Evolutionary conservation across 129 eudicot species (phyloP), one percentile per base, ranked within the genome.

Genomic region (Scalesia atractyloides): DNA sequence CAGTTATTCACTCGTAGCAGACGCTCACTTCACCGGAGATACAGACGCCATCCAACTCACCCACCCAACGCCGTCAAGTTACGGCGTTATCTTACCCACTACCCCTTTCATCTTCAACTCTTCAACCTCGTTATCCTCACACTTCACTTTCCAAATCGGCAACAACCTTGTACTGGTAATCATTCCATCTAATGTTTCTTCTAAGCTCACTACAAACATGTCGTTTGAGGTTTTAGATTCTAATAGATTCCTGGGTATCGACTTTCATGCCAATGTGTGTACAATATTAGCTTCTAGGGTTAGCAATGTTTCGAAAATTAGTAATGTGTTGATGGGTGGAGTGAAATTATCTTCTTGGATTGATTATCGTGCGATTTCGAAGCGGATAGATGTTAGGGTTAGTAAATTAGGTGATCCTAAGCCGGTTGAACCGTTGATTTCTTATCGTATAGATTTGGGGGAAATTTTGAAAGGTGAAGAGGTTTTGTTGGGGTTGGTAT

Each of bases 141-240:
- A 91, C 69, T 91, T 88, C 75, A 81, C 85, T 1, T 91, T 84
- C 77, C 69, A 89, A 52, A 82, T 91, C 30, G 88, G 89, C 17
- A 75, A 81, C 49, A 90, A 87, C 19, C 61, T 88, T 19, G 79
- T 85, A 0, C 80, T 91, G 64, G 76, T 85, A 11, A 59, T 90
- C 43, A 37, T 81, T n/a, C 82, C 88, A 17, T 52, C 81, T 65
- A 73, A 44, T 46, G 76, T 70, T 20, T 77, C 75, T 24, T 84
- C 87, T 34, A 79, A 68, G 20, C 74, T 83, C 7, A 58, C 76
- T 5, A 48, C 33, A 2, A 70, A 68, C 9, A 6, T 51, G 62
- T 70, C 64, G 17, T 72, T 87, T 70, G 88, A 77, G 53, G 44
- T 82, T 69, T 17, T 39, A 9, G 56, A 76, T 52, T 83, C 63